Base-by-base conservation (phyloP, 139 green algal species). In the Axilococcus clingmanii region DNA sequence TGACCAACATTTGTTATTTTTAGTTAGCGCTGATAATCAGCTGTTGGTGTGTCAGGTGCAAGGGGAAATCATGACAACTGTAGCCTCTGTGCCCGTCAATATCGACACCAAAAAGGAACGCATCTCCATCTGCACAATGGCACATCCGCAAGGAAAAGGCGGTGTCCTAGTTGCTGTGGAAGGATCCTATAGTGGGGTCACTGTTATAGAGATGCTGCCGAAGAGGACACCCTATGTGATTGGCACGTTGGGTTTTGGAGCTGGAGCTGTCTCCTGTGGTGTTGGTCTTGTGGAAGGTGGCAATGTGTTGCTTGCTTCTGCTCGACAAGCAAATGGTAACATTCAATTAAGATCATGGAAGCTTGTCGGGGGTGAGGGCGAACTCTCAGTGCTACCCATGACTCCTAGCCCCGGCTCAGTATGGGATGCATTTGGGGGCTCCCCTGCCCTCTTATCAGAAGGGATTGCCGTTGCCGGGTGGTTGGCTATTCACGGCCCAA, bases 391-490 rank as follows among this genome's bases (percentile, higher is more conserved):
- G 40, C 16, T 51, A 33, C 45, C 61, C 22, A 36, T 40, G 2
- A 24, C 23, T 28, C 16, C 36, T 9, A 25, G 34, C 4, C 61
- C 61, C 14, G 34, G 29, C 22, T 46, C 37, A 27, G 27, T 64
- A 19, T 69, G 61, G 61, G 53, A 61, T 44, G 61, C 53, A 19
- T 47, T 69, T 34, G 43, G 65, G 35, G 24, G 45, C 42, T 12
- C 55, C 43, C 9, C 53, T 59, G n/a, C n/a, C n/a, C n/a, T n/a
- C n/a, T n/a, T n/a, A n/a, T n/a, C n/a, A n/a, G n/a, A n/a, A n/a
- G n/a, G n/a, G n/a, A n/a, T n/a, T n/a, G n/a, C n/a, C n/a, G n/a
- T n/a, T n/a, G n/a, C 65, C 11, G 54, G 40, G 17, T 16, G 54
- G 19, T 22, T 17, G n/a, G 34, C 34, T 7, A 22, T 29, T 14